A percentile compares a stretch with the other conserved stretches of the same genome.
phyloP scores from a whole-genome alignment of 2,329 filamentous ascomycete genomes.

The Spiromastix sp. region DNA sequence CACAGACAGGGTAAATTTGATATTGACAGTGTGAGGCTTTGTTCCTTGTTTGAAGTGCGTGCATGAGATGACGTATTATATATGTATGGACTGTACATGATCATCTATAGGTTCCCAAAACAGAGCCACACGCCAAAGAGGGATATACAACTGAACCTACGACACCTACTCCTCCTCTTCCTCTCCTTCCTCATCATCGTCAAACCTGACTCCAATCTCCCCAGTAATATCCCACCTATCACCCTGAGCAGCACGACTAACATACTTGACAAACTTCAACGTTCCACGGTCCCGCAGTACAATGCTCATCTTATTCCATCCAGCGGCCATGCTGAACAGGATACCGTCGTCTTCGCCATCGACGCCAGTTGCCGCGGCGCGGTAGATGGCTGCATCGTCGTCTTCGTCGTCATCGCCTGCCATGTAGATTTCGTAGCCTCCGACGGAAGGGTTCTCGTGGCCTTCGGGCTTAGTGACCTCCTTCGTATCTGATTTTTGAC shows the following conservation, averaged over 20 bases:
- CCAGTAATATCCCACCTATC: slow-evolving; percentile 89
- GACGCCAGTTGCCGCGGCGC: slow-evolving; percentile 48
- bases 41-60: too few species aligned
- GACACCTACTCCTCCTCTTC: slow-evolving; percentile 24
- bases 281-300: slow-evolving; percentile 79
- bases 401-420: slow-evolving; percentile 65
- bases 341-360: slow-evolving; percentile 63
- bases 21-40: too few species aligned
- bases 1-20: too few species aligned
- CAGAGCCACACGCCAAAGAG: too few species aligned
- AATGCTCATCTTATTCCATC: slow-evolving; percentile 86
- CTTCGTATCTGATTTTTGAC: slow-evolving; percentile 25
- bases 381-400: slow-evolving; percentile 83
- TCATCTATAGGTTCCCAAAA: too few species aligned
- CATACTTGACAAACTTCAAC: slow-evolving; percentile 92
- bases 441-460: slow-evolving; percentile 30
- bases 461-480: slow-evolving; percentile 22
- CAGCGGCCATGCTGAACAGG: slow-evolving; percentile 56
- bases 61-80: too few species aligned
- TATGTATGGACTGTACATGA: too few species aligned
- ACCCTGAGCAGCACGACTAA: slow-evolving; percentile 69
- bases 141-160: too few species aligned
- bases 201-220: slow-evolving; percentile 59
- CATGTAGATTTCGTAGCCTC: slow-evolving; percentile 70
- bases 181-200: slow-evolving; percentile 32